A percentile compares a stretch with the other conserved stretches of the same genome.
phyloP scores from a whole-genome alignment of 2,329 filamentous ascomycete species.

The Graphiopsis chlorocephala region DNA sequence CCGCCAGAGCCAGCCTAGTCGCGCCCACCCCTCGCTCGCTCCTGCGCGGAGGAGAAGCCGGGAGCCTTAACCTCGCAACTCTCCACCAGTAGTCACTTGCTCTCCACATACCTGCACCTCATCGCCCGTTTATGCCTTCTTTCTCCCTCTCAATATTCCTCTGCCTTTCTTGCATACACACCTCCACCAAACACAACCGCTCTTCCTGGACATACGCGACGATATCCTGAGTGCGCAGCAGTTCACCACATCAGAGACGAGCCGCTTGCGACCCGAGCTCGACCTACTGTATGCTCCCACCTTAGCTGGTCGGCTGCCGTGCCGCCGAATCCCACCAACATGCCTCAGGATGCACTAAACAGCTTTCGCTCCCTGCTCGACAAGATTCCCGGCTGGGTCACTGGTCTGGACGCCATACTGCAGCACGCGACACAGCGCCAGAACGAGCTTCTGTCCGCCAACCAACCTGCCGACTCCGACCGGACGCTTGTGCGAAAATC shows the following conservation, averaged over 20 bases:
- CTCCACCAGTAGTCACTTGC: not conserved
- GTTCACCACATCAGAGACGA: not conserved
- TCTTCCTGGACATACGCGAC: not conserved
- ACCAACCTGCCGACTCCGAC: constrained; percentile 19
- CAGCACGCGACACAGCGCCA: constrained; percentile 27
- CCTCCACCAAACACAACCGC: not conserved
- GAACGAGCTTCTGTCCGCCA: constrained; percentile 27
- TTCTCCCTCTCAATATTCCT: not conserved
- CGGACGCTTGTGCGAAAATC: not conserved
- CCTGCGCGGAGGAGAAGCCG: constrained; percentile 1
- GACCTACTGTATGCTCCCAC: constrained; percentile 1
- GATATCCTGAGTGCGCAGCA: not conserved
- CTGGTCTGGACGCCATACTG: constrained; percentile 31
- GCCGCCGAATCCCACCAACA: constrained; percentile 17
- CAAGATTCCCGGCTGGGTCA: constrained; percentile 33
- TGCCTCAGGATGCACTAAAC: constrained; percentile 32
- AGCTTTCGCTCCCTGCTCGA: constrained; percentile 31
- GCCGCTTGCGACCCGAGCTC: constrained; percentile 1
- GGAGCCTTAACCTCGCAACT: not conserved
- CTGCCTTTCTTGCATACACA: not conserved
- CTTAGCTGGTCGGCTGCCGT: constrained; percentile 4
- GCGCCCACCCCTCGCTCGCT: constrained; percentile 4
- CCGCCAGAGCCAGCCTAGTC: not conserved
- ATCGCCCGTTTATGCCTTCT: not conserved
- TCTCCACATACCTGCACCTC: not conserved